Evolutionary conservation across 352 stramenopile genomes (phyloP).

Genomic region (Halophytophthora polymorphica): DNA sequence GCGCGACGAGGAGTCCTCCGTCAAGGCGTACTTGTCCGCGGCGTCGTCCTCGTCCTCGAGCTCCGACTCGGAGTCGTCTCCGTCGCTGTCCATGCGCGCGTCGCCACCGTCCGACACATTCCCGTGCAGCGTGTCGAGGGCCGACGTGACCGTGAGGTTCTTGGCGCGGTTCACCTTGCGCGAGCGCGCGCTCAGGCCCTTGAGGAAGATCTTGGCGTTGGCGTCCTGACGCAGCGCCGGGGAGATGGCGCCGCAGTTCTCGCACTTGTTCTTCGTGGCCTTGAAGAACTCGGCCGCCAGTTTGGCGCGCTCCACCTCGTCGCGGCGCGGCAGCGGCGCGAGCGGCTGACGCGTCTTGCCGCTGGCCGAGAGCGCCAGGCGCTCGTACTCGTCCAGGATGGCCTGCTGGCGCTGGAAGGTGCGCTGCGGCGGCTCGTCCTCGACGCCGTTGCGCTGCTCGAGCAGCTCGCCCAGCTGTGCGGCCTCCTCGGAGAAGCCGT

Average conservation of each 20-base stretch:
- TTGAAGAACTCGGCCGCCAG: slow-evolving; percentile 91
- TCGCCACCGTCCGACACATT: slow-evolving; percentile 59
- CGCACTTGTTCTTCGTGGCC: slow-evolving; percentile 92
- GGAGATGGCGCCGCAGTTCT: slow-evolving; percentile 96
- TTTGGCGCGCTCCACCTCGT: slow-evolving; percentile 75
- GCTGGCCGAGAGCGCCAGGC: slow-evolving; percentile 62
- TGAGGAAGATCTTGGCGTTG: slow-evolving; percentile 97
- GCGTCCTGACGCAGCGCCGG: slow-evolving; percentile 96
- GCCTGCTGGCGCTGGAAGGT: slow-evolving; percentile 80
- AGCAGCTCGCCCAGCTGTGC: slow-evolving; percentile 72
- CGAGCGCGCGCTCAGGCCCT: slow-evolving; percentile 73
- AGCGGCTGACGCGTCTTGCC: slow-evolving; percentile 27
- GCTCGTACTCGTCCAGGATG: slow-evolving; percentile 89
- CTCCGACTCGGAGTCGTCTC: slow-evolving; percentile 67
- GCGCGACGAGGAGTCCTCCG: slow-evolving; percentile 60
- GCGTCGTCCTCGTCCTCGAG: slow-evolving; percentile 68
- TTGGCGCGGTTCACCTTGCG: slow-evolving; percentile 82
- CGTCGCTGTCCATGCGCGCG: slow-evolving; percentile 30
- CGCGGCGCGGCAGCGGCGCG: slow-evolving; percentile 48
- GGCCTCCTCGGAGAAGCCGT: slow-evolving; percentile 83
- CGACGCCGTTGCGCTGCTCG: slow-evolving; percentile 84
- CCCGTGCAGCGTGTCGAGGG: slow-evolving; percentile 76
- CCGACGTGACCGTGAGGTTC: slow-evolving; percentile 78
- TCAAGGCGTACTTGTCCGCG: slow-evolving; percentile 38
- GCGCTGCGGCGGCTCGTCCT: slow-evolving; percentile 69